Evolutionary conservation across 2,329 filamentous ascomycete species (phyloP).

Genomic region (Aspergillus sp.): DNA sequence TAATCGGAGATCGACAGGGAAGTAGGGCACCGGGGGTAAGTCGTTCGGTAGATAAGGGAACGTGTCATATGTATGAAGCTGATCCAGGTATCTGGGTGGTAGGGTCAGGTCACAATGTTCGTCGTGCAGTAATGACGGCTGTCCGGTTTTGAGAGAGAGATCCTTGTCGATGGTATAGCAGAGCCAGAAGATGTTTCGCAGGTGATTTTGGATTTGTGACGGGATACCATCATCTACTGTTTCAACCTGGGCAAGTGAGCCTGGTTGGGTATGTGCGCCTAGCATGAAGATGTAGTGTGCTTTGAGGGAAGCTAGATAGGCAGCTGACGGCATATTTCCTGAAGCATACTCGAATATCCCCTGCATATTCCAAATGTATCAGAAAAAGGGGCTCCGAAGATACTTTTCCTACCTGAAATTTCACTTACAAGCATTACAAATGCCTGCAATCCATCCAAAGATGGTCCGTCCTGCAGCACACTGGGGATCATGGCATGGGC

Average conservation of each 20-base stretch:
- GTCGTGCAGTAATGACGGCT: conserved; percentile 48
- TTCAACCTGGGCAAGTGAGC: conserved; percentile 19
- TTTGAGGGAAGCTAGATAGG: conserved; percentile 42
- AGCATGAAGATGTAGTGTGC: conserved; percentile 48
- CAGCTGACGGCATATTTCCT: conserved; percentile 44
- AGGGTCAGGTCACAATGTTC: conserved; percentile 51
- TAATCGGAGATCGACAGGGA: conserved; percentile 48
- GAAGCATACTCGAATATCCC: conserved; percentile 41
- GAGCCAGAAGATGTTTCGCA: conserved; percentile 50
- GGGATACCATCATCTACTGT: conserved; percentile 6
- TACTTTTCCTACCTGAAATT: no score
- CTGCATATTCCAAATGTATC: conserved; percentile 16
- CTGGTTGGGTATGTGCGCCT: conserved; percentile 38
- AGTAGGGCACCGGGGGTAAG: conserved; percentile 23
- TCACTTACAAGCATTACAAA: conserved; percentile 45
- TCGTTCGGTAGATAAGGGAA: conserved; percentile 12
- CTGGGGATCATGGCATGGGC: conserved; percentile 42
- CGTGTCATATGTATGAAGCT: conserved; percentile 17
- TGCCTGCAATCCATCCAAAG: conserved; percentile 43
- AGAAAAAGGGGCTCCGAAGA: neutral
- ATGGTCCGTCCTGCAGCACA: conserved; percentile 39
- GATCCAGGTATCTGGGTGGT: conserved; percentile 38
- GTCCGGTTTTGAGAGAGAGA: conserved; percentile 49
- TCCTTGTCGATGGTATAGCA: conserved; percentile 54
- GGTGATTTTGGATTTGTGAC: conserved; percentile 18